Base-by-base conservation (phyloP, 1,139 yeast species). In the Keqinozyma sinolaborantium region DNA sequence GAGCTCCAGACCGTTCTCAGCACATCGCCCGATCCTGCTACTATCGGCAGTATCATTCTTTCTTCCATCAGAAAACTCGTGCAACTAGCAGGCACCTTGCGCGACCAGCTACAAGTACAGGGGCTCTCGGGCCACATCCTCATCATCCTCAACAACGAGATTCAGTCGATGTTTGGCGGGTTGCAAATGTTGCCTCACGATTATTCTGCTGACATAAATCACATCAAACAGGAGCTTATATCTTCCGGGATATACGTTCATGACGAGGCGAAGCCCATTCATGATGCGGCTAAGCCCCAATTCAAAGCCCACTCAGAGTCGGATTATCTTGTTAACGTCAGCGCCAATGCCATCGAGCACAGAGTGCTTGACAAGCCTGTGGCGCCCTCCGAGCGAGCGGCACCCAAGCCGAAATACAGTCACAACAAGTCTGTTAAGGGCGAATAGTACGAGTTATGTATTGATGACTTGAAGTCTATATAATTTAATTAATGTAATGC, bases 291-390 rank as follows among this genome's bases (percentile, higher is more conserved):
- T n/a, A n/a, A n/a, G n/a, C n/a, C n/a, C n/a, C n/a, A n/a, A n/a
- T n/a, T n/a, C n/a, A n/a, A n/a, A n/a, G n/a, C n/a, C n/a, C n/a
- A 18, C 24, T 33, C 45, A 3, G 33, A 24, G 4, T 37, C 45
- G 9, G 47, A 40, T 19, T 42, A 36, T 26, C 35, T 43, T n/a
- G 40, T 38, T 24, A 41, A 34, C 25, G 36, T 40, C 2, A 41
- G 41, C 26, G 16, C 42, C 21, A 41, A 44, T 26, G 46, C 47
- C 7, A 44, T 44, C 18, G 48, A 44, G 24, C 44, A 44, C 26
- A 40, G 26, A 30, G 16, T 43, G 8, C 10, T 42, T 3, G 25
- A 25, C 5, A 26, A 30, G 21, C 24, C 11, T 4, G n/a, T n/a
- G n/a, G n/a, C n/a, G n/a, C n/a, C n/a, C n/a, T n/a, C n/a, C n/a